These are phyloP conservation scores for Filobasidium uniguttulatum DNA, from an alignment of 1,284 basidiomycete species.

Conservation along the genomic window DNA sequence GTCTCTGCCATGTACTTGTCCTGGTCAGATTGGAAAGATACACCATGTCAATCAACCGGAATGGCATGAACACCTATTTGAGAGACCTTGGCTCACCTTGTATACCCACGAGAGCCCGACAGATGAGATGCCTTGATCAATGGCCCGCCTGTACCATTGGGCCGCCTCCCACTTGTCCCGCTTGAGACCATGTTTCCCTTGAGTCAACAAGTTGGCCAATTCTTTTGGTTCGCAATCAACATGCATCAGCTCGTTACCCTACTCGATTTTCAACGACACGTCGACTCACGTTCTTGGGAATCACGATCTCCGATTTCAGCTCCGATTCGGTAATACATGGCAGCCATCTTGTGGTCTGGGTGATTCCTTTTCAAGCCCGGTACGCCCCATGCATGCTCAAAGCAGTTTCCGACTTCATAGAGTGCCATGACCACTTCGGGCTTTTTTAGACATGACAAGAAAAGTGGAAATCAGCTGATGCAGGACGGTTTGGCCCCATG, in stretches of 20 bases:
- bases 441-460: not conserved
- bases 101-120: slow-evolving; percentile 37
- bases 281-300: slow-evolving; percentile 32
- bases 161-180: slow-evolving; percentile 36
- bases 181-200: slow-evolving; percentile 31
- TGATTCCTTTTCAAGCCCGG: slow-evolving; percentile 28
- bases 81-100: slow-evolving; percentile 22
- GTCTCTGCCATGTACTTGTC: not conserved
- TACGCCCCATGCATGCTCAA: slow-evolving; percentile 25
- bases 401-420: slow-evolving; percentile 34
- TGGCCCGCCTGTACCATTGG: slow-evolving; percentile 35
- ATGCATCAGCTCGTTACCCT: not conserved
- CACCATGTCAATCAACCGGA: not conserved
- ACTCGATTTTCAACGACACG: not conserved
- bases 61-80: not conserved
- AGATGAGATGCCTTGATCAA: slow-evolving; percentile 24
- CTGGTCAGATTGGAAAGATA: not conserved
- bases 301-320: slow-evolving; percentile 31
- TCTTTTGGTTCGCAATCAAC: slow-evolving; percentile 18
- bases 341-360: slow-evolving; percentile 22
- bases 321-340: slow-evolving; percentile 31
- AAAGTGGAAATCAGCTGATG: too few species aligned
- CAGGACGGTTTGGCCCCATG: too few species aligned
- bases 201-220: slow-evolving; percentile 31
- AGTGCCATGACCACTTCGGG: slow-evolving; percentile 29